These are phyloP conservation scores for Gilbertella persicaria DNA, from an alignment of 371 early-diverging fungal genomes.

Conservation along the genomic window DNA sequence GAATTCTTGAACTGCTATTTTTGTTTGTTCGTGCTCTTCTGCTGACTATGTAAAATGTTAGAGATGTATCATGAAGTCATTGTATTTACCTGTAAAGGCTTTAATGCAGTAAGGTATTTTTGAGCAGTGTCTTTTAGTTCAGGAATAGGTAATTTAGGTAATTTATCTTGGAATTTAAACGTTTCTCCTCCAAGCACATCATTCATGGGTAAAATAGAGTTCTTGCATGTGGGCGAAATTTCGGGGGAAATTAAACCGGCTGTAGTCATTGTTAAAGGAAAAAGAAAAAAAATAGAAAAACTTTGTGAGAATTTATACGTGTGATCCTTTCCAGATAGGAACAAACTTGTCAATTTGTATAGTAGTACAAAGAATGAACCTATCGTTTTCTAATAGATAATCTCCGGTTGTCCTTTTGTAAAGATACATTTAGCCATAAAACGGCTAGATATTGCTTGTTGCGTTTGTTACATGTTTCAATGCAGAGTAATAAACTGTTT, in stretches of 20 bases:
- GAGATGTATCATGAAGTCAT: not conserved
- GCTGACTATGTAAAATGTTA: constrained; percentile 19
- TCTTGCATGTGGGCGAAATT: not conserved
- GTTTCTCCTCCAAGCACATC: constrained; percentile 35
- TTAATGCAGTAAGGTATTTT: constrained; percentile 72
- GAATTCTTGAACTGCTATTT: constrained; percentile 68
- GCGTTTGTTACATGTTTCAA: too few species aligned
- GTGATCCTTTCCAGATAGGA: too few species aligned
- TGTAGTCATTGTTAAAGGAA: not conserved
- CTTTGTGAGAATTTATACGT: too few species aligned
- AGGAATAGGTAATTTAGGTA: constrained; percentile 88
- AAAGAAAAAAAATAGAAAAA: too few species aligned
- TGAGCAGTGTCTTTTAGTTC: constrained; percentile 78
- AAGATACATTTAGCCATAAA: too few species aligned
- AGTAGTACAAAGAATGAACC: too few species aligned
- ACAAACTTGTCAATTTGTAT: too few species aligned
- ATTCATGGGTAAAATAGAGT: not conserved
- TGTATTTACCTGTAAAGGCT: constrained; percentile 68
- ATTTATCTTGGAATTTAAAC: constrained; percentile 57
- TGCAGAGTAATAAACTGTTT: too few species aligned
- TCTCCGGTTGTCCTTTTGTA: too few species aligned
- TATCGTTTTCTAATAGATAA: too few species aligned
- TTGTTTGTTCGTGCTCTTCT: constrained; percentile 69
- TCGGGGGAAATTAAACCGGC: not conserved
- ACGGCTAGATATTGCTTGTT: too few species aligned